A percentile compares a stretch with the other conserved stretches of the same genome.
These are phyloP conservation scores for Ustilago tritici DNA, from an alignment of 1,284 basidiomycete genomes.

Conservation along the genomic window DNA sequence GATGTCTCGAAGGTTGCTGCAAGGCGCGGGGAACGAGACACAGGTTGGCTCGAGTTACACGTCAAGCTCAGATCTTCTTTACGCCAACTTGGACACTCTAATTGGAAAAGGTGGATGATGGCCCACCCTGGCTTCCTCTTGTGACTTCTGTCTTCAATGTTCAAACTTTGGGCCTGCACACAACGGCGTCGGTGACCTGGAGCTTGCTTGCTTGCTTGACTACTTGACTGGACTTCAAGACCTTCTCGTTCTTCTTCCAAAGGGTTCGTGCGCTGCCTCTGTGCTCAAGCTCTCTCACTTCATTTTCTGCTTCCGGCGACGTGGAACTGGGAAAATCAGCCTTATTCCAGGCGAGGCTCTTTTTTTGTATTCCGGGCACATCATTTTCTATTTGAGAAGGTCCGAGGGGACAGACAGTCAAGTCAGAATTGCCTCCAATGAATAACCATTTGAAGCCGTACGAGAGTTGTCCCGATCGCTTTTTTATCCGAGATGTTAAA, in stretches of 20 bases:
- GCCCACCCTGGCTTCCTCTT: neutral
- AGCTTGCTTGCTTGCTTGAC: neutral
- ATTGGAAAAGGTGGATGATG: neutral
- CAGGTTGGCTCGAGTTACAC: slow-evolving; percentile 5
- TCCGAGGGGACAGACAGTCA: no score
- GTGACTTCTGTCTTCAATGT: neutral
- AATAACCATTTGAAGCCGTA: slow-evolving; percentile 12
- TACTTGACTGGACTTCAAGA: neutral
- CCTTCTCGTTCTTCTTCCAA: slow-evolving; percentile 24
- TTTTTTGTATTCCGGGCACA: neutral
- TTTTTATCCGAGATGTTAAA: slow-evolving; percentile 11
- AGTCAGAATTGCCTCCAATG: neutral
- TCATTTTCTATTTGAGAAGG: neutral
- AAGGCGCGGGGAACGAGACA: slow-evolving; percentile 29
- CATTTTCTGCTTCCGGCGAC: slow-evolving; percentile 44
- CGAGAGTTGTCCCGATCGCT: slow-evolving; percentile 24
- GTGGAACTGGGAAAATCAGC: slow-evolving; percentile 25
- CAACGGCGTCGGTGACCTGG: slow-evolving; percentile 29
- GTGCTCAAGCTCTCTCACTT: neutral
- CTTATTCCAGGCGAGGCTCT: neutral
- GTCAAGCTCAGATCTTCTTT: slow-evolving; percentile 13
- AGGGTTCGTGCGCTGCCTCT: slow-evolving; percentile 30
- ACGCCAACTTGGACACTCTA: slow-evolving; percentile 9
- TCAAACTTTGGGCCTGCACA: neutral
- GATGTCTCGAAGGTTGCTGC: slow-evolving; percentile 6